Conservation (phyloP, 2,329 filamentous ascomycete species). For the Cyphellophora europaea region DNA sequence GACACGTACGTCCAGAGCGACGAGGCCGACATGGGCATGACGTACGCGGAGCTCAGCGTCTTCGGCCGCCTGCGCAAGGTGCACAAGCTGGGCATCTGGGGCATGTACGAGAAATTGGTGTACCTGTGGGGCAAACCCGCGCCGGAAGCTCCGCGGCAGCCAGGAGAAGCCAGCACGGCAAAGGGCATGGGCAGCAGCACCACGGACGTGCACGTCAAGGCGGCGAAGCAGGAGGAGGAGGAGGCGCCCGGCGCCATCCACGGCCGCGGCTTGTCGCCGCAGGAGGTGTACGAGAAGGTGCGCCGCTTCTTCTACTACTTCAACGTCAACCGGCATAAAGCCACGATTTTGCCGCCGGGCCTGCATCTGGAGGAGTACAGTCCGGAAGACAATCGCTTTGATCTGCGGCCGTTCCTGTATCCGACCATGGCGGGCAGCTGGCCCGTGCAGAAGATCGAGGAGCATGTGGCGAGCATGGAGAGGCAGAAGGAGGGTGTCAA, state of each 20-base stretch:
- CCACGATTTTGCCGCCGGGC: slow-evolving; percentile 50
- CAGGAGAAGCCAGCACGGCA: not conserved
- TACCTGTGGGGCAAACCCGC: slow-evolving; percentile 7
- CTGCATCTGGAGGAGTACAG: slow-evolving; percentile 38
- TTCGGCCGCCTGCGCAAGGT: slow-evolving; percentile 48
- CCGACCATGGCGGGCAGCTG: not conserved
- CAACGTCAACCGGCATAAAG: slow-evolving; percentile 57
- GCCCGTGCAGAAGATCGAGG: not conserved
- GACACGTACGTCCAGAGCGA: slow-evolving; percentile 50
- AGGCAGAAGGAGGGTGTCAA: not conserved
- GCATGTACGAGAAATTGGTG: slow-evolving; percentile 44
- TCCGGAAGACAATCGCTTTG: slow-evolving; percentile 50
- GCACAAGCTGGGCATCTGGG: slow-evolving; percentile 42
- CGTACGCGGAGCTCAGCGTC: slow-evolving; percentile 44
- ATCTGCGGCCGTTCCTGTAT: slow-evolving; percentile 48
- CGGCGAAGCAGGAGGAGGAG: slow-evolving; percentile 25
- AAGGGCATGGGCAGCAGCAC: slow-evolving; percentile 37
- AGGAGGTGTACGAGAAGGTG: slow-evolving; percentile 26
- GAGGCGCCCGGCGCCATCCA: slow-evolving; percentile 38
- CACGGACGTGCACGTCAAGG: slow-evolving; percentile 41
- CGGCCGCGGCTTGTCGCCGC: slow-evolving; percentile 5
- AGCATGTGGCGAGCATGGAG: not conserved
- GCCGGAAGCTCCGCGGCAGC: not conserved
- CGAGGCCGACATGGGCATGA: slow-evolving; percentile 42
- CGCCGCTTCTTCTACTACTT: slow-evolving; percentile 33